Evolutionary conservation across 257 asterid genomes (phyloP).

Genomic region (Coffea canephora): DNA sequence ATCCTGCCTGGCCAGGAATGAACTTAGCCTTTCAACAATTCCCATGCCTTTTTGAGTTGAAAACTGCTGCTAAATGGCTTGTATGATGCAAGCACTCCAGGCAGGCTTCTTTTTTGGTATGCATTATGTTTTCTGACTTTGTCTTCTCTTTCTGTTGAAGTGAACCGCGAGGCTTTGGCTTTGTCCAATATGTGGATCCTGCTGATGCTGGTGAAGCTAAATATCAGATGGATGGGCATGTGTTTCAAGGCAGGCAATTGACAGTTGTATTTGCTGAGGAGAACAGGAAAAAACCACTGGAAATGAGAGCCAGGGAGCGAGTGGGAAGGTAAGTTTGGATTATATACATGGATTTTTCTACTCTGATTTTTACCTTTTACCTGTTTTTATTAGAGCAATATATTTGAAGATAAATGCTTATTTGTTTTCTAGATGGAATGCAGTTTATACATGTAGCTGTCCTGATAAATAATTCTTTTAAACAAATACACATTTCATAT

Average conservation of each 20-base stretch:
- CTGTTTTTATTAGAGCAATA: not conserved
- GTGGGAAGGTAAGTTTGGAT: constrained; percentile 45
- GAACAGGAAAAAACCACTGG: constrained; percentile 82
- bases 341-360: not conserved
- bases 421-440: not conserved
- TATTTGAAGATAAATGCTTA: not conserved
- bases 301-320: constrained; percentile 79
- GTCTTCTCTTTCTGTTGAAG: constrained; percentile 33
- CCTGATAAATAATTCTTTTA: not conserved
- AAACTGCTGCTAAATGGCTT: not conserved
- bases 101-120: no score
- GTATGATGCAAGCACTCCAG: not conserved
- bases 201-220: constrained; percentile 93
- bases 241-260: constrained; percentile 75
- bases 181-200: constrained; percentile 88
- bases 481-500: not conserved
- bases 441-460: not conserved
- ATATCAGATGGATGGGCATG: constrained; percentile 88
- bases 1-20: not conserved
- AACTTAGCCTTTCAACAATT: not conserved
- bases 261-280: constrained; percentile 97
- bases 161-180: constrained; percentile 91
- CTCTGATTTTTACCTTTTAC: not conserved
- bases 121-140: not conserved
- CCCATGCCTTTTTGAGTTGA: not conserved